A percentile compares a stretch with the other conserved stretches of the same genome.
phyloP scores from a whole-genome alignment of 2,329 filamentous ascomycete species.

The Ophiostoma montium region DNA sequence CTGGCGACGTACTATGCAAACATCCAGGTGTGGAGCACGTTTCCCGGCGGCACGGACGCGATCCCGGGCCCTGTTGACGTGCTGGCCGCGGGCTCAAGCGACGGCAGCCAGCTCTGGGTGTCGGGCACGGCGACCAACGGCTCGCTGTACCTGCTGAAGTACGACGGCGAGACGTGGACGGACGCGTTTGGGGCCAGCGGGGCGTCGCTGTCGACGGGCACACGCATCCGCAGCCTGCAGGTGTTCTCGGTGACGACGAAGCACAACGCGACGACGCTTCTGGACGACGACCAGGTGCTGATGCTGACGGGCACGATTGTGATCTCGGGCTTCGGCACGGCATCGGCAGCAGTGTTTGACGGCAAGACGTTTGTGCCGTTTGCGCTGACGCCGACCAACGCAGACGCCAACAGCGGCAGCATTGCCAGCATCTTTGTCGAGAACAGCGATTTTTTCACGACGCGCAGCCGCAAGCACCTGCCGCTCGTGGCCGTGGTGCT shows the following conservation, averaged over 20 bases:
- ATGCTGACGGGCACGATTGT: constrained; percentile 75
- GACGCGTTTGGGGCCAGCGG: constrained; percentile 35
- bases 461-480: constrained; percentile 37
- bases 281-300: constrained; percentile 56
- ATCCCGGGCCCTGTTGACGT: constrained; percentile 72
- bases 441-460: constrained; percentile 60
- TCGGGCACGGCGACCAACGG: constrained; percentile 53
- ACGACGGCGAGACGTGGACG: constrained; percentile 55
- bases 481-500: constrained; percentile 66
- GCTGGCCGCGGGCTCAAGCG: constrained; percentile 57
- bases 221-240: constrained; percentile 66
- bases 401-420: constrained; percentile 49
- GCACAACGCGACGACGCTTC: constrained; percentile 49
- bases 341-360: constrained; percentile 78
- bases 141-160: constrained; percentile 68
- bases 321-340: constrained; percentile 62
- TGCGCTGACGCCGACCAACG: constrained; percentile 53
- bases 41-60: constrained; percentile 39
- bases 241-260: constrained; percentile 57
- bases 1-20: constrained; percentile 62
- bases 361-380: constrained; percentile 68
- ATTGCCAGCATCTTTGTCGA: constrained; percentile 75
- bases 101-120: constrained; percentile 67
- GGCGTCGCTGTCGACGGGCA: constrained; percentile 47
- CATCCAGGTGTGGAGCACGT: constrained; percentile 49